A percentile compares a stretch with the other conserved stretches of the same genome.
phyloP scores from a whole-genome alignment of 139 green algal species.

The Nannochloris sp. region DNA sequence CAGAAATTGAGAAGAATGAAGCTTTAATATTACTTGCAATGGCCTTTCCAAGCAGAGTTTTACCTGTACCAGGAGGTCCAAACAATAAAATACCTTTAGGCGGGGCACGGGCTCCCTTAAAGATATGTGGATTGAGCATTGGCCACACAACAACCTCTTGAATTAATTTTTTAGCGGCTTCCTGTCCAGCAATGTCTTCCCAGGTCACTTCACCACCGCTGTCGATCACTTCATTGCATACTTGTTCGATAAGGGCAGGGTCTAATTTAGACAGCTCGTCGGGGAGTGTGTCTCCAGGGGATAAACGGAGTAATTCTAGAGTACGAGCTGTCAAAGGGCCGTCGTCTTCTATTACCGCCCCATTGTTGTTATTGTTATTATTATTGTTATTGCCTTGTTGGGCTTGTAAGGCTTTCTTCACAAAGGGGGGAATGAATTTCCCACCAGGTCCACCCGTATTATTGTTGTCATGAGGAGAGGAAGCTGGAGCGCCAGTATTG shows the following conservation, averaged over 20 bases:
- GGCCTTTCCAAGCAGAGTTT: conserved; percentile 94
- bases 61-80: conserved; percentile 79
- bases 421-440: conserved; percentile 66
- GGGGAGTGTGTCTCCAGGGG: conserved; percentile 45
- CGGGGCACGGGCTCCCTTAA: conserved; percentile 78
- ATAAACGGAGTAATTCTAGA: conserved; percentile 8
- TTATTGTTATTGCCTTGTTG: conserved; percentile 7
- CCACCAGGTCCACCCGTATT: too few species aligned
- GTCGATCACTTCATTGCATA: conserved; percentile 70
- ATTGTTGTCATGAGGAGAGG: too few species aligned
- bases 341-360: conserved; percentile 49
- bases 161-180: conserved; percentile 74
- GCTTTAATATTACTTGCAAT: conserved; percentile 91
- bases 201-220: conserved; percentile 30
- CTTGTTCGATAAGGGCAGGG: conserved; percentile 52
- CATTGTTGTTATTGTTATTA: conserved; percentile 49
- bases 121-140: conserved; percentile 88
- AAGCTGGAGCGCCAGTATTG: background rate
- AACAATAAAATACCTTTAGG: conserved; percentile 90
- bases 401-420: conserved; percentile 37
- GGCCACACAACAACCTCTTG: conserved; percentile 97
- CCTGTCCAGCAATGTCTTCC: conserved; percentile 71
- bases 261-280: conserved; percentile 54
- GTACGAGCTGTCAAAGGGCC: background rate
- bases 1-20: conserved; percentile 97